These are phyloP conservation scores for Colletotrichum eremochloae DNA, from an alignment of 2,329 filamentous ascomycete genomes.

Conservation along the genomic window DNA sequence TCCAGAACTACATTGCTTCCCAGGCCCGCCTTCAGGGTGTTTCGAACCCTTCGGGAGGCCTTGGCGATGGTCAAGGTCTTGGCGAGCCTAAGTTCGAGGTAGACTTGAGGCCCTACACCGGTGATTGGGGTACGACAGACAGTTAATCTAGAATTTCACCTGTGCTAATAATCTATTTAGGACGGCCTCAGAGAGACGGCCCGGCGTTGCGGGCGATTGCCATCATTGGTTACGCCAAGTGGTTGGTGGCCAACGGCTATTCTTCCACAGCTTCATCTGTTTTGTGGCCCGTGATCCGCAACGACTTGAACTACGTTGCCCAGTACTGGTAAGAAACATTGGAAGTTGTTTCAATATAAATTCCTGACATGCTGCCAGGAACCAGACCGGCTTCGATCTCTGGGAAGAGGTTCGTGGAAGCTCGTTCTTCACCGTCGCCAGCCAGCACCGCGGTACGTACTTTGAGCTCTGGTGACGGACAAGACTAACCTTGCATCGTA, in stretches of 20 bases:
- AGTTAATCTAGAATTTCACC: accelerated
- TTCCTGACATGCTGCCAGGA: slow-evolving; percentile 52
- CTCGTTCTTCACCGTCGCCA: slow-evolving; percentile 83
- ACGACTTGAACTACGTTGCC: slow-evolving; percentile 81
- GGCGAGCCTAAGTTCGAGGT: slow-evolving; percentile 82
- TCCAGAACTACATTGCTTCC: slow-evolving; percentile 76
- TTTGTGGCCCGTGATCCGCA: slow-evolving; percentile 81
- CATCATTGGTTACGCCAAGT: slow-evolving; percentile 79
- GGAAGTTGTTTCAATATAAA: background rate
- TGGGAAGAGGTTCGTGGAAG: slow-evolving; percentile 86
- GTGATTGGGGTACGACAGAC: slow-evolving; percentile 68
- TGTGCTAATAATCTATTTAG: slow-evolving; percentile 45
- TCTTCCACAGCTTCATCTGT: slow-evolving; percentile 66
- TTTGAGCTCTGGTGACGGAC: slow-evolving; percentile 36
- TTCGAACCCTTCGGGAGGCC: slow-evolving; percentile 75
- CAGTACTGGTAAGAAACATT: slow-evolving; percentile 71
- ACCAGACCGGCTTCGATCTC: slow-evolving; percentile 77
- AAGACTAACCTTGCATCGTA: slow-evolving; percentile 40
- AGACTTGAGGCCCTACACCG: slow-evolving; percentile 74
- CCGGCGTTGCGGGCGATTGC: slow-evolving; percentile 82
- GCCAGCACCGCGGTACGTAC: slow-evolving; percentile 73
- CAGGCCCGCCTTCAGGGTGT: slow-evolving; percentile 77
- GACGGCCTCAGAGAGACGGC: slow-evolving; percentile 83
- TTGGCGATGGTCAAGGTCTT: slow-evolving; percentile 67
- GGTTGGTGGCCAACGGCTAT: slow-evolving; percentile 77